A percentile compares a stretch with the other conserved stretches of the same genome.
These are phyloP conservation scores for Iberis amara DNA, from an alignment of 441 rosid genomes.

Conservation along the genomic window DNA sequence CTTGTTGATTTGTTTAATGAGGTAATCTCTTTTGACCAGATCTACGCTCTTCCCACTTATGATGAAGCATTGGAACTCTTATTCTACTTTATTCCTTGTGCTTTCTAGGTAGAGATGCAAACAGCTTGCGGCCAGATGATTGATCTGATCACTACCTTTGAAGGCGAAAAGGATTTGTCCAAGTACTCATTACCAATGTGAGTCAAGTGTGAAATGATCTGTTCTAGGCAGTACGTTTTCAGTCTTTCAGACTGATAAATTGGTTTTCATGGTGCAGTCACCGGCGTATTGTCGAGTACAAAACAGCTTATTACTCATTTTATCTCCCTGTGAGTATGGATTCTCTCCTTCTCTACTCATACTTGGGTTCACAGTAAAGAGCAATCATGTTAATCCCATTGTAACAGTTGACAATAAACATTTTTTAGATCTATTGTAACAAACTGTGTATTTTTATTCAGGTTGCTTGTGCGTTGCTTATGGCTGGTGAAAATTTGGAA, in stretches of 20 bases:
- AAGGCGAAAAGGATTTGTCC: conserved; percentile 79
- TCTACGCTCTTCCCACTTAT: background rate
- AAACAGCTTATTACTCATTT: conserved; percentile 83
- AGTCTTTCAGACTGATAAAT: conserved; percentile 9
- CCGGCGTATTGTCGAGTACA: conserved; percentile 74
- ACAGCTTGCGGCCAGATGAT: conserved; percentile 93
- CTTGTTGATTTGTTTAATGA: conserved; percentile 79
- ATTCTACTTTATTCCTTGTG: conserved; percentile 7
- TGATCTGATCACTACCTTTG: conserved; percentile 75
- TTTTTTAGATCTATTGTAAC: conserved; percentile 7
- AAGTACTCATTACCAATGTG: conserved; percentile 64
- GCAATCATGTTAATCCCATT: background rate
- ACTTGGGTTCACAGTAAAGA: background rate
- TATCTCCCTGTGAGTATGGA: conserved; percentile 76
- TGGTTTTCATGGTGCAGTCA: conserved; percentile 49
- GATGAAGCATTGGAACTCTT: conserved; percentile 5
- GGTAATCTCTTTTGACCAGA: conserved; percentile 34
- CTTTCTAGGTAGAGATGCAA: conserved; percentile 72
- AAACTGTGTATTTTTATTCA: conserved; percentile 19
- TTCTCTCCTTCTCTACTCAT: conserved; percentile 2
- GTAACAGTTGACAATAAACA: background rate
- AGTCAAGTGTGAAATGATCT: conserved; percentile 30
- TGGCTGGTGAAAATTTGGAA: conserved; percentile 75
- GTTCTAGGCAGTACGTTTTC: background rate
- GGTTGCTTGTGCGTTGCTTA: conserved; percentile 80